Percentiles rank a stretch among this genome's conserved stretches.
These are phyloP conservation scores for Colletotrichum tropicicola DNA, from an alignment of 2,329 filamentous ascomycete genomes.

Conservation along the genomic window DNA sequence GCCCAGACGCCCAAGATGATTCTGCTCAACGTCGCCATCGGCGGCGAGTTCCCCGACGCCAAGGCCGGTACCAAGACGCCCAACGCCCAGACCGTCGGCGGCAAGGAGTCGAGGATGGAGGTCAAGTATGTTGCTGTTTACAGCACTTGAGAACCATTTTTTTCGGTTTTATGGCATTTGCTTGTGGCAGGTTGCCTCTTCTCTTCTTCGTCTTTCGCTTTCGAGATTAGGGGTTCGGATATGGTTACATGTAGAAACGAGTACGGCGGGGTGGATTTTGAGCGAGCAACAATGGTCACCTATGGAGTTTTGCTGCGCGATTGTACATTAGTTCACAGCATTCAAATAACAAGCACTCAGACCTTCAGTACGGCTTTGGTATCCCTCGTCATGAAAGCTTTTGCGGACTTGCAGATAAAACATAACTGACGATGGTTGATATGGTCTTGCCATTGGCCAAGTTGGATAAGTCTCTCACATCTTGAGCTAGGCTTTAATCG, in stretches of 20 bases:
- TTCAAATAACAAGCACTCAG: not conserved
- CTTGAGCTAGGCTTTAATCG: no score
- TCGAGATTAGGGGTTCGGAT: not conserved
- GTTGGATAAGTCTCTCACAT: no score
- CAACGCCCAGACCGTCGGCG: constrained; percentile 41
- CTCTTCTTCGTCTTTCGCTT: not conserved
- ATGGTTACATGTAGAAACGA: not conserved
- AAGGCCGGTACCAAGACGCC: constrained; percentile 43
- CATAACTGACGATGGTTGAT: no score
- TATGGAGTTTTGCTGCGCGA: not conserved
- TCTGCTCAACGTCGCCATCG: constrained; percentile 50
- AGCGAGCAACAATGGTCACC: not conserved
- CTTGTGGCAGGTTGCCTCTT: not conserved
- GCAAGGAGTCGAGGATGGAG: constrained; percentile 44
- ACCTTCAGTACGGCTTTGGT: not conserved
- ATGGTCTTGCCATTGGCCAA: no score
- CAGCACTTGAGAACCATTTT: not conserved
- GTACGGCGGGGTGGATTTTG: not conserved
- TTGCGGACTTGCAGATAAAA: no score
- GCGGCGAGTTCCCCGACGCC: constrained; percentile 46
- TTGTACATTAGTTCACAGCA: not conserved
- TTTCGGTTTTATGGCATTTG: not conserved
- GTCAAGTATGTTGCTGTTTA: constrained; percentile 51
- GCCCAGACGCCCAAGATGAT: constrained; percentile 43
- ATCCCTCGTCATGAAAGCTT: no score